These are phyloP conservation scores for Tylopilus sp. DNA, from an alignment of 768 basidiomycete species.

Conservation along the genomic window DNA sequence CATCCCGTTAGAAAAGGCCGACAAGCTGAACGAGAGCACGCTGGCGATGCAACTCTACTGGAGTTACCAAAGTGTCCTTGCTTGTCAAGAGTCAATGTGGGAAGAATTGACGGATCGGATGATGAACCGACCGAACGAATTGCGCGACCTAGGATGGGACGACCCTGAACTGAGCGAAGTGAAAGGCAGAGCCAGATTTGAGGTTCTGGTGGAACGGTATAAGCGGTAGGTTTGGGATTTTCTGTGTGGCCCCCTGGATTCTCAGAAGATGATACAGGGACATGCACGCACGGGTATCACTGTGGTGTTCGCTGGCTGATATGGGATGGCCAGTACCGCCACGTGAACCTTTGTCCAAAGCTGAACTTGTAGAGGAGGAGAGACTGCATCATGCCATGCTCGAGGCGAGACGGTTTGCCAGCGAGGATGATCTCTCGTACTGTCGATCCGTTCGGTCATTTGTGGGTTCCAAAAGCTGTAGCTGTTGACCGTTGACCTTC, in stretches of 20 bases:
- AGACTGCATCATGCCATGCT: conserved; percentile 58
- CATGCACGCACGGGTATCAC: conserved; percentile 59
- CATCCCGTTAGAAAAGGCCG: conserved; percentile 41
- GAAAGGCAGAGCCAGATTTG: conserved; percentile 55
- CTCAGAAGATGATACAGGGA: conserved; percentile 40
- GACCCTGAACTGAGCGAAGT: conserved; percentile 59
- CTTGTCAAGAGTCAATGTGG: conserved; percentile 76
- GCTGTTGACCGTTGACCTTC: conserved; percentile 15
- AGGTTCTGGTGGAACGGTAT: conserved; percentile 56
- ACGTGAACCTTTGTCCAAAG: conserved; percentile 62
- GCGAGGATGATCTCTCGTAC: conserved; percentile 49
- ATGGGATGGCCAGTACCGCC: conserved; percentile 58
- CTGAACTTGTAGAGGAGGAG: conserved; percentile 67
- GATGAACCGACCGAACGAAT: conserved; percentile 50
- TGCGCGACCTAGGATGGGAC: conserved; percentile 66
- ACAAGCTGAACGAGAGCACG: conserved; percentile 51
- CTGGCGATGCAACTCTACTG: conserved; percentile 69
- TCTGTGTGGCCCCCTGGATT: neutral
- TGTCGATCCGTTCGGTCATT: conserved; percentile 61
- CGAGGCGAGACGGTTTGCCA: conserved; percentile 51
- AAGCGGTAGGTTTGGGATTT: conserved; percentile 39
- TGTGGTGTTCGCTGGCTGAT: conserved; percentile 61
- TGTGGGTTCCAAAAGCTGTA: conserved; percentile 50
- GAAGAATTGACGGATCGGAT: conserved; percentile 64
- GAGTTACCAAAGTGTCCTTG: conserved; percentile 58